Base-by-base conservation (phyloP, 768 basidiomycete genomes). In the Mycena polygramma region DNA sequence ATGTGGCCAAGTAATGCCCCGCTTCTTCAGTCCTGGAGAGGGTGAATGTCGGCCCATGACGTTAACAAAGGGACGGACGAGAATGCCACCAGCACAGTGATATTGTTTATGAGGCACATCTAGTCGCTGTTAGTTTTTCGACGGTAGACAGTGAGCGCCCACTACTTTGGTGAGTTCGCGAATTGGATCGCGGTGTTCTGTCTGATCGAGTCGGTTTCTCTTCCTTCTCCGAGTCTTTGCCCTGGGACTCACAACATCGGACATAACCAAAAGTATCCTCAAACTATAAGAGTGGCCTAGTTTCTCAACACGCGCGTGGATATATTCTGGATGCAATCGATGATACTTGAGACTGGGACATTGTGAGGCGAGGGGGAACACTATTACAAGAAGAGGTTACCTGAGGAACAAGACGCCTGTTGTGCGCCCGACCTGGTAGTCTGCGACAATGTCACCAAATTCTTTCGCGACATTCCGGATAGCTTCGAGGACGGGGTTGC, bases 321-420 rank as follows among this genome's bases (percentile, higher is more conserved):
- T 92, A 78, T 99, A 99, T 80, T 99, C 98, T 17, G 98, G 98
- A 79, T 99, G 98, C 17, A 99, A 88, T 59, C 97, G 93, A 76
- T 99, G 97, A 74, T 99, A 99, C 76, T 91, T 93, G 73, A 99
- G 79, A 77, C 98, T 98, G 69, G 2, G 22, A 39, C 11, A 24
- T 20, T 30, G 15, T 41, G 41, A 10, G 15, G 20, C 66, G 24
- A 54, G 60, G 22, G 24, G 67, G 24, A 15, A 53, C 54, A 30
- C 3, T 30, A 39, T 24, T 20, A 22, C 39, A 15, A 24, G 43
- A 57, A 26, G 35, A 11, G 35, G 75, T 74, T 66, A 93, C 98
- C 96, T 97, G 63, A 99, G 87, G 78, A 93, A 99, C 26, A 99
- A 81, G 13, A 97, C 93, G 22, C 96, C 94, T 2, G 96, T 96